Conservation (phyloP, 257 asterid species). For the Solanum chilense region DNA sequence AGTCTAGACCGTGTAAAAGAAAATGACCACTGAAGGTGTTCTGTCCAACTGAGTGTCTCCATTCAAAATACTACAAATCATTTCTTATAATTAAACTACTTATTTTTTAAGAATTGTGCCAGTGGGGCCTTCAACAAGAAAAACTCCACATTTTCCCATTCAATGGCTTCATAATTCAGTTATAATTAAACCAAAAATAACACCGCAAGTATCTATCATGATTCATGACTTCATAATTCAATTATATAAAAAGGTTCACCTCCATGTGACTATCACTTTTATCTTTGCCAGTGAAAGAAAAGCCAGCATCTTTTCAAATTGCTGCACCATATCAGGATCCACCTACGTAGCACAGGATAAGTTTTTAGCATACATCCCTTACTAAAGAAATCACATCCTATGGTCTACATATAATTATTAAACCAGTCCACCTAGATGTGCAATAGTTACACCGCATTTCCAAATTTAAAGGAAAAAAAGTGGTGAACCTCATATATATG, state of each 20-base stretch:
- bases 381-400: background rate
- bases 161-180: no score
- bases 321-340: slow-evolving; percentile 63
- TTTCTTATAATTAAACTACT: no score
- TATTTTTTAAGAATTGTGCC: no score
- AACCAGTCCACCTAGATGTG: background rate
- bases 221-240: background rate
- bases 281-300: slow-evolving; percentile 57
- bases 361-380: background rate
- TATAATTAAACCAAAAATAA: background rate
- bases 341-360: slow-evolving; percentile 27
- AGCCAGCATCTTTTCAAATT: slow-evolving; percentile 53
- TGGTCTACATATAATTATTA: background rate
- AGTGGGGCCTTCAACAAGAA: no score
- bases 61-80: no score
- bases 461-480: background rate
- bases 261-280: slow-evolving; percentile 66
- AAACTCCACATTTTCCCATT: no score
- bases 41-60: no score
- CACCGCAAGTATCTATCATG: background rate
- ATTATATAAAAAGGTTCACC: slow-evolving; percentile 20
- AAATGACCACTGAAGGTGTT: no score
- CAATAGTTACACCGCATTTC: background rate
- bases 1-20: no score
- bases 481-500: slow-evolving; percentile 12